Evolutionary conservation across 2,329 filamentous ascomycete species (phyloP), one percentile per base, ranked within the genome.

Genomic region (Aspergillus puulaauensis): DNA sequence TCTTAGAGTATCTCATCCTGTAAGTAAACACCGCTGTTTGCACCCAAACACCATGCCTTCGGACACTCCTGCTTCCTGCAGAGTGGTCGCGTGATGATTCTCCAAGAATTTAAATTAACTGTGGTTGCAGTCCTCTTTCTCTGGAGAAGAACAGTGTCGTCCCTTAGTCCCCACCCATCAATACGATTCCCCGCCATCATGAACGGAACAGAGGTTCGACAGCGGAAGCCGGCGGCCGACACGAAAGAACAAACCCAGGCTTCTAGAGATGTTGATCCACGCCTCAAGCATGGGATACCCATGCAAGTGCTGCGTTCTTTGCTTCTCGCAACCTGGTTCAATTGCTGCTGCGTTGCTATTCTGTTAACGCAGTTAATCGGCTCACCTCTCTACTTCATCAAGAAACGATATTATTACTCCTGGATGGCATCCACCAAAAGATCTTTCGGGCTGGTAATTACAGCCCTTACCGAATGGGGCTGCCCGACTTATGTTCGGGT

Each of bases 371-470:
- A 88, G 64, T 75, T 86, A 58, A 73, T 87, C 46, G 85, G 86
- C 15, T 77, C 82, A 8, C 85, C 85, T 0, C 71, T 88, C 33
- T 87, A 87, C 67, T 70, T 86, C 53, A 80, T 86, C 66, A 83
- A 85, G 63, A 82, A 80, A 54, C 77, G 82, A 47, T 86, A 82
- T 66, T 88, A 86, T 70, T 83, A 88, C 66, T 78, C 79, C 9
- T 88, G 85, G 67, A 88, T 88, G 82, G 83, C 85, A 21, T 82
- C 83, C 68, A 88, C 86, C 17, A 88, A 88, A 69, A 82, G 86
- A 68, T 84, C 80, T 6, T 88, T 88, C 68, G 85, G 83, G 0
- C 76, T 88, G n/a, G 76, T 86, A 21, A 80, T 86, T 57, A 84
- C 82, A 3, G 84, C 84, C 40, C 75, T 87, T 57, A 87, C 84